These are phyloP conservation scores for Pontederia crassipes DNA, from an alignment of 176 grass and related monocot genomes.

Conservation along the genomic window DNA sequence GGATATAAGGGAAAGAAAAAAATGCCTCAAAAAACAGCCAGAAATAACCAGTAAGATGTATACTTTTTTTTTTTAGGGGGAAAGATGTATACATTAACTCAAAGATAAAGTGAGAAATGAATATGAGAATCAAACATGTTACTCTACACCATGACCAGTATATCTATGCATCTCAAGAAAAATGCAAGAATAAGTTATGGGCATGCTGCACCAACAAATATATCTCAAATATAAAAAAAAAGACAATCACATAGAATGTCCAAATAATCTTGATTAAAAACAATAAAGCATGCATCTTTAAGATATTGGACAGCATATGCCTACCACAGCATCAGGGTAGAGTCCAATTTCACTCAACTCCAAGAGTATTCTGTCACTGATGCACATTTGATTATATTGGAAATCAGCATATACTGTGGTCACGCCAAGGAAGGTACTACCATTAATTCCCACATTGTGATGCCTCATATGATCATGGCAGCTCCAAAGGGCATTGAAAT, in stretches of 20 bases:
- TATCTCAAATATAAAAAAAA: too few species aligned
- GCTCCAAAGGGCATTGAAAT: constrained; percentile 45
- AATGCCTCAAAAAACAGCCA: too few species aligned
- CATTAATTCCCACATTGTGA: constrained; percentile 20
- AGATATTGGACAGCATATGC: neutral
- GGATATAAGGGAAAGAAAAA: too few species aligned
- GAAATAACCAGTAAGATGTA: constrained; percentile 11
- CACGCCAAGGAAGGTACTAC: constrained; percentile 25
- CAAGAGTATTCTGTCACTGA: constrained; percentile 59
- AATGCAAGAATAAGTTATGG: too few species aligned
- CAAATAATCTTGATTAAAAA: too few species aligned
- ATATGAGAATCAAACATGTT: too few species aligned
- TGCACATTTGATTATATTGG: constrained; percentile 60
- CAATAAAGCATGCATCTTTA: too few species aligned
- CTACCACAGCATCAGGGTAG: constrained; percentile 59
- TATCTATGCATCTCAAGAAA: too few species aligned
- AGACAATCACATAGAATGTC: too few species aligned
- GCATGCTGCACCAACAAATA: too few species aligned
- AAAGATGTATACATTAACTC: constrained; percentile 1
- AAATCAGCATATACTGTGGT: constrained; percentile 44
- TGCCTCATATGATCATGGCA: constrained; percentile 36
- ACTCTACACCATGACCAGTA: too few species aligned
- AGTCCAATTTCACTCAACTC: constrained; percentile 70
- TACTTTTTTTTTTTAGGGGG: neutral
- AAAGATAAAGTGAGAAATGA: constrained; percentile 7